These are phyloP conservation scores for Calonectria hongkongensis DNA, from an alignment of 2,329 filamentous ascomycete genomes.

Conservation along the genomic window DNA sequence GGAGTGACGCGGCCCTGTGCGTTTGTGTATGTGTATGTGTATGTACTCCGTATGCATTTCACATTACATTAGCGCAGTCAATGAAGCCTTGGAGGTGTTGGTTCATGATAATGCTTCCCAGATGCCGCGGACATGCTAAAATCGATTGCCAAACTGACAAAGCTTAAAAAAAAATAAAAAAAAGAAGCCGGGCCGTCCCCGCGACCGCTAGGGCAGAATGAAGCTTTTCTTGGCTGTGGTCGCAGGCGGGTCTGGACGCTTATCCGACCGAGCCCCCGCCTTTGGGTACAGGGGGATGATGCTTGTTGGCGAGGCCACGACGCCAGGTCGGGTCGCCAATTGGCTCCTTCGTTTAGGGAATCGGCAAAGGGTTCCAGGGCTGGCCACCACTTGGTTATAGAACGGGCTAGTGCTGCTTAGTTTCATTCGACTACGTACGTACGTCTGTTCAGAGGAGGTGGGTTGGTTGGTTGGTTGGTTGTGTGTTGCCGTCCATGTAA, in stretches of 20 bases:
- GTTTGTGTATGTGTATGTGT: neutral
- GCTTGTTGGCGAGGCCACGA: neutral
- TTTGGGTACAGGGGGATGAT: conserved; percentile 3
- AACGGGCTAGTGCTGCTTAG: neutral
- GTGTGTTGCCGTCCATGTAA: neutral
- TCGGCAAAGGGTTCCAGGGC: neutral
- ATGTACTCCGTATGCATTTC: too few species aligned
- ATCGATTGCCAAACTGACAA: neutral
- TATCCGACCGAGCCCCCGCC: conserved; percentile 16
- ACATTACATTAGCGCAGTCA: neutral
- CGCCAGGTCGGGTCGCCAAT: neutral
- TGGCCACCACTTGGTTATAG: neutral
- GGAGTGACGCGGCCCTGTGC: too few species aligned
- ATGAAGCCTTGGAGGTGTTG: neutral
- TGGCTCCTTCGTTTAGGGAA: neutral
- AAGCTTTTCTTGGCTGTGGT: conserved; percentile 24
- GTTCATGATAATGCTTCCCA: neutral
- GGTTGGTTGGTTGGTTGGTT: too few species aligned
- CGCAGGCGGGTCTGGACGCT: conserved; percentile 12
- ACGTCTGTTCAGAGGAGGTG: too few species aligned
- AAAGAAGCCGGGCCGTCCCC: conserved; percentile 16
- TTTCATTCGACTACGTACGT: too few species aligned
- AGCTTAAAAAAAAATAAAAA: neutral
- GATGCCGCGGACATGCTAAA: neutral
- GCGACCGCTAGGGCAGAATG: conserved; percentile 18